These are phyloP conservation scores for Diversispora eburnea DNA, from an alignment of 192 early-diverging fungal genomes.

Conservation along the genomic window DNA sequence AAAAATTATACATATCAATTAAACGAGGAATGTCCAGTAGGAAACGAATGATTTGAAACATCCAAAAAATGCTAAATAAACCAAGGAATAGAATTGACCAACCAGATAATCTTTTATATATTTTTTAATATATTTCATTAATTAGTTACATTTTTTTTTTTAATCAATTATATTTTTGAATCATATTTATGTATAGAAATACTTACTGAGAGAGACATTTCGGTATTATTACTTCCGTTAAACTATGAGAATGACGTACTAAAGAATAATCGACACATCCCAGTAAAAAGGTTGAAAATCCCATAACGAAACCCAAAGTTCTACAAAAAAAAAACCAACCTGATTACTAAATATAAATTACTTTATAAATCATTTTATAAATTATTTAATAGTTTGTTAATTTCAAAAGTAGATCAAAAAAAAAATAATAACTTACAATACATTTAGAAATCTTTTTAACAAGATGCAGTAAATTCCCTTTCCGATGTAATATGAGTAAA, in stretches of 20 bases:
- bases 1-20: conserved; percentile 83
- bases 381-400: neutral
- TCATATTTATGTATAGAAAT: neutral
- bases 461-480: conserved; percentile 86
- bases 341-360: neutral
- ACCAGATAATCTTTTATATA: conserved; percentile 49
- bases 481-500: conserved; percentile 86
- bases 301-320: conserved; percentile 82
- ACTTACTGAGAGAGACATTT: conserved; percentile 68
- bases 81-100: conserved; percentile 55
- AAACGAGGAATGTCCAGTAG: conserved; percentile 68
- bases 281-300: conserved; percentile 83
- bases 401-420: neutral
- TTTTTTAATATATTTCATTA: too few species aligned
- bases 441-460: conserved; percentile 68
- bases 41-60: conserved; percentile 65
- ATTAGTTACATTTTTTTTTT: too few species aligned
- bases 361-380: neutral
- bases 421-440: conserved; percentile 59
- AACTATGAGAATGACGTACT: conserved; percentile 61
- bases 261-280: conserved; percentile 87
- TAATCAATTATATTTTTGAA: too few species aligned
- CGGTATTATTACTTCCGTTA: conserved; percentile 74
- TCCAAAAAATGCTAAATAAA: conserved; percentile 71
- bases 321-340: conserved; percentile 39